Evolutionary conservation across 208 protist species (phyloP), one percentile per base, ranked within the genome.

Genomic region (Acanthamoeba royreba): DNA sequence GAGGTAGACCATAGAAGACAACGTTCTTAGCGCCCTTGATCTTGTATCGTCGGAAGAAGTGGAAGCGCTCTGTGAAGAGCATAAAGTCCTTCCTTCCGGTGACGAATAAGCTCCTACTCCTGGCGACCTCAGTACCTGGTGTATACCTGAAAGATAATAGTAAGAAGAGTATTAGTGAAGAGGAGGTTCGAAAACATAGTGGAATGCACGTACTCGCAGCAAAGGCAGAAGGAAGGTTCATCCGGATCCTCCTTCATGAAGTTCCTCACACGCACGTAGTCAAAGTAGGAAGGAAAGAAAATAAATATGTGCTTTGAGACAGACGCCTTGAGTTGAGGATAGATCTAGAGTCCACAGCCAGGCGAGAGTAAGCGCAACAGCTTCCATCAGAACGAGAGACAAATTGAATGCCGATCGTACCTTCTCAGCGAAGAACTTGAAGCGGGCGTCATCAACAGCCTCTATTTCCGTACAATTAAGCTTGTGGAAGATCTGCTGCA

Each of bases 31-130:
- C 97, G 53, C 98, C 95, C 93, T 98, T 97, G 61, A 99, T 97
- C 95, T 98, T 97, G 94, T 99, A 98, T 28, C 98, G 97, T 89
- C 97, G 97, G 94, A 98, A 99, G 94, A 99, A 99, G 96, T 99
- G 98, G 86, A 99, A 99, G 52, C 99, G 97, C 94, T 99, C 98
- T 35, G 98, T 99, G 79, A 98, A 97, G 7, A 99, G 94, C 90
- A 99, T 95, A 40, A 99, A 97, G 38, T 98, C 97, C 7, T 96
- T 97, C 3, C 98, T 94, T 5, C 97, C 96, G 35, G 96, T 96
- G 4, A 98, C 96, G 95, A 98, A 96, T 47, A 96, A 95, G 52
- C 40, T 92, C 33, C 61, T 31, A 33, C 42, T 42, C 8, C 61
- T 28, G 93, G 83, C 17, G 40, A 53, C 49, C 69, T 61, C 28